These are phyloP conservation scores for Pseudogymnoascus sp. DNA, from an alignment of 2,329 filamentous ascomycete genomes.

Conservation along the genomic window DNA sequence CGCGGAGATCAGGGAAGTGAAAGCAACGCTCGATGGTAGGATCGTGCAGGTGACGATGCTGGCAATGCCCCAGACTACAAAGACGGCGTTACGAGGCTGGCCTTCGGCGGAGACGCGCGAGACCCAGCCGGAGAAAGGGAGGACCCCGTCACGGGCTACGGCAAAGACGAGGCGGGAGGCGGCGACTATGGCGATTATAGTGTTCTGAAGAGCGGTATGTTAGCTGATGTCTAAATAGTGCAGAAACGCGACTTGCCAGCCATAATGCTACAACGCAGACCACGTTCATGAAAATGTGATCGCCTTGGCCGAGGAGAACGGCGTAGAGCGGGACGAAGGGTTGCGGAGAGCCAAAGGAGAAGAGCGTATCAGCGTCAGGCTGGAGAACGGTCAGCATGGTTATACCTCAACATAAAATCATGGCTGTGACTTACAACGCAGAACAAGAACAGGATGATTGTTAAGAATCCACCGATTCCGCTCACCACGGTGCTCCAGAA, in stretches of 20 bases:
- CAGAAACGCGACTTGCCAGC: conserved; percentile 35
- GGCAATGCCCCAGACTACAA: conserved; percentile 47
- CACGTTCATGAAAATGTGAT: conserved; percentile 54
- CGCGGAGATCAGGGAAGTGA: conserved; percentile 45
- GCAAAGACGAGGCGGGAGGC: conserved; percentile 54
- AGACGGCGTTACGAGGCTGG: conserved; percentile 51
- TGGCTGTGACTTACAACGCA: conserved; percentile 35
- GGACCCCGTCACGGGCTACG: conserved; percentile 51
- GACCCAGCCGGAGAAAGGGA: conserved; percentile 51
- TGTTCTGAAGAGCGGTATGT: conserved; percentile 36
- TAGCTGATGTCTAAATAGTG: neutral
- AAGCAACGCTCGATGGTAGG: conserved; percentile 44
- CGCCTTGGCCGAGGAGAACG: conserved; percentile 44
- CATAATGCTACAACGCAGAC: conserved; percentile 42
- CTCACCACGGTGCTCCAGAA: conserved; percentile 52
- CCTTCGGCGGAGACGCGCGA: conserved; percentile 42
- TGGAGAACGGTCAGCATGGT: conserved; percentile 20
- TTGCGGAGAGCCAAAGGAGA: conserved; percentile 45
- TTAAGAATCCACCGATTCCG: conserved; percentile 44
- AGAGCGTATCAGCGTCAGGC: conserved; percentile 43
- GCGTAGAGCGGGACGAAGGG: conserved; percentile 52
- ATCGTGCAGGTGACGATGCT: conserved; percentile 50
- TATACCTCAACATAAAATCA: neutral
- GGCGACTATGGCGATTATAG: conserved; percentile 49
- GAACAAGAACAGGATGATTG: conserved; percentile 51